Base-by-base conservation (phyloP, 192 early-diverging fungal genomes). In the Gonapodya prolifera region DNA sequence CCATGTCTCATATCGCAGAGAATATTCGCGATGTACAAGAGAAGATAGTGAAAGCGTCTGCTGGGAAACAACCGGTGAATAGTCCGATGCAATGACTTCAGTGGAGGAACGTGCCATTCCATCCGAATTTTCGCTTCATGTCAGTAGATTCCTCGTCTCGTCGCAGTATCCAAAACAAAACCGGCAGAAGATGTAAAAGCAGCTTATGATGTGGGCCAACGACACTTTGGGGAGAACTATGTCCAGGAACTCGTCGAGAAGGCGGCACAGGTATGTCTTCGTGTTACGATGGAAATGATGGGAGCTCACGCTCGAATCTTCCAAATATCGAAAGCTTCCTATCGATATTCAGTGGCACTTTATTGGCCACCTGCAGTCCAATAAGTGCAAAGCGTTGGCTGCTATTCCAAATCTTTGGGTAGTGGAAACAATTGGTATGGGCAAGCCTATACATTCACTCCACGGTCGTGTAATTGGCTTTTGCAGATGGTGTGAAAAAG, bases 141-240 rank as follows among this genome's bases (percentile, higher is more conserved):
- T 75, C 69, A 2, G 70, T 23, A 33, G 75, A 35, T 30, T 31
- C 77, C 83, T 17, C 88, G 92, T 0, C 82, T 99, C 36, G 97
- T 99, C 0, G 96, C 97, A 0, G 95, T 99, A 34, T 94, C 92
- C 83, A 99, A 99, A 82, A 91, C 90, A 36, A 98, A 97, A 83
- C 94, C 96, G 18, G 85, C 84, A 18, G 87, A 87, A 1, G 95
- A 94, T 83, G 87, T 99, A 34, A 61, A 86, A 78, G 86, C 84
- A 0, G 92, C 92, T 1, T 95, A 98, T 80, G 86, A 91, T 34
- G 73, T 79, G n/a, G 93, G 94, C 0, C 97, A 99, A 36, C 87
- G 92, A 29, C 94, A 99, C 77, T 99, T 98, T 85, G 97, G 97
- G 78, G 97, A 99, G 75, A 99, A 99, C 82, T 94, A 94, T 85